Conservation (phyloP, 805 yeast species). For the Blastobotrys peoriensis region DNA sequence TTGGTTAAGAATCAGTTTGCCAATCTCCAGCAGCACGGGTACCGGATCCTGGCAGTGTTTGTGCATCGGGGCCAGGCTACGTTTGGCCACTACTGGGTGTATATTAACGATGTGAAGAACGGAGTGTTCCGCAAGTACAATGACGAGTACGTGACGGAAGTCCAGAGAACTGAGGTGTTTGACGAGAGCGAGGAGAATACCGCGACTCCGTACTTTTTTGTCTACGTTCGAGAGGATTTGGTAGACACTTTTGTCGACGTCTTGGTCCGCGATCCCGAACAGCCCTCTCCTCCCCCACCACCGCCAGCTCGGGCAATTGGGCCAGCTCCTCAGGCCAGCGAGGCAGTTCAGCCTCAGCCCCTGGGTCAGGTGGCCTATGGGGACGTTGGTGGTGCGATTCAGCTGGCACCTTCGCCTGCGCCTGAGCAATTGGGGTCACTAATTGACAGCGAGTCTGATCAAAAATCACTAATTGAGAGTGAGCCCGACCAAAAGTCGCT, state of each 20-base stretch:
- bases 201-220: slow-evolving; percentile 92
- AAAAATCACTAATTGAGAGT: no score
- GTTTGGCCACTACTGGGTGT: slow-evolving; percentile 96
- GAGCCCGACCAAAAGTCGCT: no score
- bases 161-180: slow-evolving; percentile 42
- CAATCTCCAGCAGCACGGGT: slow-evolving; percentile 58
- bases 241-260: slow-evolving; percentile 30
- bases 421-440: no score
- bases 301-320: no score
- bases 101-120: slow-evolving; percentile 68
- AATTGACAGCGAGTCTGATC: no score
- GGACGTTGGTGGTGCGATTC: no score
- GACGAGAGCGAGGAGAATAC: slow-evolving; percentile 46
- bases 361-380: no score
- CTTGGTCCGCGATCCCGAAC: slow-evolving; percentile 13
- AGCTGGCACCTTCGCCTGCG: no score
- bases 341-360: no score
- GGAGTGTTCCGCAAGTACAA: slow-evolving; percentile 81
- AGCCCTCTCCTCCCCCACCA: no score
- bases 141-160: slow-evolving; percentile 91
- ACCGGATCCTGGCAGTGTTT: slow-evolving; percentile 82
- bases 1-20: slow-evolving; percentile 57
- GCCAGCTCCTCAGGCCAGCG: no score
- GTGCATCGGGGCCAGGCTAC: slow-evolving; percentile 95
- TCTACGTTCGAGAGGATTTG: slow-evolving; percentile 64